phyloP scores from a whole-genome alignment of 208 protist genomes.

The Leishmania martiniquensis region DNA sequence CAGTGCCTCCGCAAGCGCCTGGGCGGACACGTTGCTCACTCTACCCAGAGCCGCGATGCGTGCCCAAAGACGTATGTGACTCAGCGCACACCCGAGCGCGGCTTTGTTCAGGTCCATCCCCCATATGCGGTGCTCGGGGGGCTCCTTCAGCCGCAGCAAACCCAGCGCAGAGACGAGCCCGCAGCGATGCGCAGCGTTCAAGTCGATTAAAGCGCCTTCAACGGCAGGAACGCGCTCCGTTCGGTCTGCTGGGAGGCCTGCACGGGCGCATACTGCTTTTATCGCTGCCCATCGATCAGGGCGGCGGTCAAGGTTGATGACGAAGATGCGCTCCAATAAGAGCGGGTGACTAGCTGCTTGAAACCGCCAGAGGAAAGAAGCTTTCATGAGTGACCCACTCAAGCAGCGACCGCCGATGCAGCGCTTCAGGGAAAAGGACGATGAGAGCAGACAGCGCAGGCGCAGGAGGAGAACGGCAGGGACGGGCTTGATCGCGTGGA shows the following conservation, averaged over 20 bases:
- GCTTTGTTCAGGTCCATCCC: slow-evolving; percentile 85
- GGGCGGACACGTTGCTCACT: neutral
- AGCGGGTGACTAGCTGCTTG: neutral
- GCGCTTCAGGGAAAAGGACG: neutral
- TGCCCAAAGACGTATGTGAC: slow-evolving; percentile 73
- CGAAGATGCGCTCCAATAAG: slow-evolving; percentile 40
- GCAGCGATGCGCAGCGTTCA: slow-evolving; percentile 27
- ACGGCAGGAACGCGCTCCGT: slow-evolving; percentile 61
- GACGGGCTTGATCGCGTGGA: neutral
- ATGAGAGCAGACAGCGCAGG: neutral
- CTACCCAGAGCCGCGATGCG: slow-evolving; percentile 48
- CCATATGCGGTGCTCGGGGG: slow-evolving; percentile 61
- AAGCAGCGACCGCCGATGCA: neutral
- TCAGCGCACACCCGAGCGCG: slow-evolving; percentile 85
- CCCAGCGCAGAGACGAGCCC: slow-evolving; percentile 73
- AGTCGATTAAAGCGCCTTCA: slow-evolving; percentile 43
- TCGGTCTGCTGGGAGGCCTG: slow-evolving; percentile 27
- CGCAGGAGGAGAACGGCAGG: neutral
- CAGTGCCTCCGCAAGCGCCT: neutral
- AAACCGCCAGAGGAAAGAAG: neutral
- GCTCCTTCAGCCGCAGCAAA: slow-evolving; percentile 42
- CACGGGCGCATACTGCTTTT: slow-evolving; percentile 28
- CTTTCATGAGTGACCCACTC: neutral
- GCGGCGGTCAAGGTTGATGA: slow-evolving; percentile 80
- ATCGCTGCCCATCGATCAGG: slow-evolving; percentile 57